Evolutionary conservation across 345 rosid genomes (phyloP).

Genomic region (Lepidium didymum): DNA sequence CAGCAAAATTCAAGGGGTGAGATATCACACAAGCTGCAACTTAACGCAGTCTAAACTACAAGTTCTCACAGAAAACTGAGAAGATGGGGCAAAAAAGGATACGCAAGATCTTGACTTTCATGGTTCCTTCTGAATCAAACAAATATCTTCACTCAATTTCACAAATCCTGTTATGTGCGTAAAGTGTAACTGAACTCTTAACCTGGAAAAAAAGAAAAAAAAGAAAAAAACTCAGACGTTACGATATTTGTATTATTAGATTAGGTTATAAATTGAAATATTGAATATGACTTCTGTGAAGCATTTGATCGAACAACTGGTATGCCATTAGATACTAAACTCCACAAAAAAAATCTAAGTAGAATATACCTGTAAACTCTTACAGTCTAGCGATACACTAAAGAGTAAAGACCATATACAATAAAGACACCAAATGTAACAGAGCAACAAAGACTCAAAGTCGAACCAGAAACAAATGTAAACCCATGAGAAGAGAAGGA

Average conservation of each 20-base stretch:
- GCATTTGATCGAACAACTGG: conserved; percentile 2
- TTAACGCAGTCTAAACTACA: not conserved
- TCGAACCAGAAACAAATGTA: not conserved
- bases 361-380: not conserved
- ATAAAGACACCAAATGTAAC: not conserved
- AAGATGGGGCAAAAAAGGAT: conserved; percentile 37
- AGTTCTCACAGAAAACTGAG: not conserved
- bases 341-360: too few species aligned
- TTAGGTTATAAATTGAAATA: not conserved
- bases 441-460: not conserved
- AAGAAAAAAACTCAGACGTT: too few species aligned
- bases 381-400: not conserved
- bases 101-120: conserved; percentile 67
- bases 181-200: not conserved
- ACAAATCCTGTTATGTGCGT: not conserved
- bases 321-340: not conserved
- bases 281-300: not conserved
- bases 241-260: too few species aligned
- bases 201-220: not conserved
- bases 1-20: not conserved
- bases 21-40: not conserved
- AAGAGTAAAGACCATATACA: too few species aligned
- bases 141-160: not conserved
- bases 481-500: not conserved
- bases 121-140: conserved; percentile 28